Conservation (phyloP, 1,139 yeast species). For the Pichia sp. region DNA sequence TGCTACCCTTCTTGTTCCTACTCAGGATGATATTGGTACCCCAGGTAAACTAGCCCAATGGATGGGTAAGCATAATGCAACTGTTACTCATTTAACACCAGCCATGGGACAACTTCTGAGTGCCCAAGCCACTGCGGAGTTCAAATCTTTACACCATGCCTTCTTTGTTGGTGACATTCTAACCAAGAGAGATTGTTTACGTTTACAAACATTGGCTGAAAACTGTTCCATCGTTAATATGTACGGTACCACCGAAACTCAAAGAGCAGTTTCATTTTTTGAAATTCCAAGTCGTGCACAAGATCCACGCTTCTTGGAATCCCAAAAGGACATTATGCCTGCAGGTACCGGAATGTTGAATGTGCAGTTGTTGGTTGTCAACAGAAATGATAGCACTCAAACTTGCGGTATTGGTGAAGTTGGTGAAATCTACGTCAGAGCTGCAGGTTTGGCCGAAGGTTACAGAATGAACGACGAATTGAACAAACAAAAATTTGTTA, state of each 20-base stretch:
- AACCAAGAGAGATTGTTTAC: conserved; percentile 92
- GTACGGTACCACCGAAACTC: conserved; percentile 99
- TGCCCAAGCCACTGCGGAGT: conserved; percentile 91
- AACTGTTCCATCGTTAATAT: conserved; percentile 90
- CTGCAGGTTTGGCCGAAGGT: conserved; percentile 97
- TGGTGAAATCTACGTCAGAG: conserved; percentile 97
- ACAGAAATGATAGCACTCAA: conserved; percentile 80
- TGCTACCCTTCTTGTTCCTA: conserved; percentile 87
- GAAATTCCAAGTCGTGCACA: conserved; percentile 71
- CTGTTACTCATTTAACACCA: conserved; percentile 96
- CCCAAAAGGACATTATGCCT: conserved; percentile 93
- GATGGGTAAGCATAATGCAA: conserved; percentile 89
- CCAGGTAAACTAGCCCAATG: conserved; percentile 97
- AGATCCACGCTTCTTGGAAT: conserved; percentile 71
- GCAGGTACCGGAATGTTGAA: conserved; percentile 97
- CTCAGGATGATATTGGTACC: conserved; percentile 96
- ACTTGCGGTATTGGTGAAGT: conserved; percentile 98
- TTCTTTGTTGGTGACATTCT: conserved; percentile 97
- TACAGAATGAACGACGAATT: conserved; percentile 87
- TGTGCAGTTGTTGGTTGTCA: conserved; percentile 90
- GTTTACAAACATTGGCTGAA: conserved; percentile 86
- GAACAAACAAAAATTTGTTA: conserved; percentile 80
- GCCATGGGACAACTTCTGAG: conserved; percentile 98
- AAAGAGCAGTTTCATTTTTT: conserved; percentile 91
- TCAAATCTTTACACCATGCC: conserved; percentile 87